These are phyloP conservation scores for Cucurbita ficifolia DNA, from an alignment of 306 rosid species.

Conservation along the genomic window DNA sequence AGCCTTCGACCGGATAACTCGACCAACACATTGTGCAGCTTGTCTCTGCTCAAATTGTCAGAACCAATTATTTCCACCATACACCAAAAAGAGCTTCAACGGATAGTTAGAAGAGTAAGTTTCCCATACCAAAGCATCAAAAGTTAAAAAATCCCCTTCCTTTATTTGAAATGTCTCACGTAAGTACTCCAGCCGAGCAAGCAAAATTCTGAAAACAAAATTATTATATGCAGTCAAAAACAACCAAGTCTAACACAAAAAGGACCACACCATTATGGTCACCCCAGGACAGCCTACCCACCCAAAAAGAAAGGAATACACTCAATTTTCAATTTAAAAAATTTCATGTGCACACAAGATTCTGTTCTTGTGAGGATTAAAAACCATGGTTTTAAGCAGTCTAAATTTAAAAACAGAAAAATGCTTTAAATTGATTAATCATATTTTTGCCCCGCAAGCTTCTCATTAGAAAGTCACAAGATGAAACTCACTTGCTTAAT, in stretches of 20 bases:
- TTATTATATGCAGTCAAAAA: conserved; percentile 6
- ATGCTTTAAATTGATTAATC: not conserved
- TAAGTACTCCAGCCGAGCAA: conserved; percentile 67
- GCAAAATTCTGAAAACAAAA: conserved; percentile 59
- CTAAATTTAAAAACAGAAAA: not conserved
- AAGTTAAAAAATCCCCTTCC: conserved; percentile 92
- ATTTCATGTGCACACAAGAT: not conserved
- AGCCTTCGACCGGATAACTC: conserved; percentile 91
- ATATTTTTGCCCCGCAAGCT: not conserved
- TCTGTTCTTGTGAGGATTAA: not conserved
- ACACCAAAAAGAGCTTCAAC: not conserved
- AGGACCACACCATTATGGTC: not conserved
- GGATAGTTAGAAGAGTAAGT: not conserved
- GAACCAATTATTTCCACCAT: not conserved
- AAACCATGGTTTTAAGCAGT: not conserved
- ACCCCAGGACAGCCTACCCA: not conserved
- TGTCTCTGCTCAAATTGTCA: conserved; percentile 52
- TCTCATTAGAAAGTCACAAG: not conserved
- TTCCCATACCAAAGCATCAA: conserved; percentile 74
- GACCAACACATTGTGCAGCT: conserved; percentile 97
- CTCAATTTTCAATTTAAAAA: not conserved
- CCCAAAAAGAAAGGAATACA: not conserved
- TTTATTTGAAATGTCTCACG: conserved; percentile 82
- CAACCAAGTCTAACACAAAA: not conserved
- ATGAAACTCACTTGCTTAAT: conserved; percentile 66